These are phyloP conservation scores for Pachysandra terminalis DNA, from an alignment of 164 flowering plant genomes.

Conservation along the genomic window DNA sequence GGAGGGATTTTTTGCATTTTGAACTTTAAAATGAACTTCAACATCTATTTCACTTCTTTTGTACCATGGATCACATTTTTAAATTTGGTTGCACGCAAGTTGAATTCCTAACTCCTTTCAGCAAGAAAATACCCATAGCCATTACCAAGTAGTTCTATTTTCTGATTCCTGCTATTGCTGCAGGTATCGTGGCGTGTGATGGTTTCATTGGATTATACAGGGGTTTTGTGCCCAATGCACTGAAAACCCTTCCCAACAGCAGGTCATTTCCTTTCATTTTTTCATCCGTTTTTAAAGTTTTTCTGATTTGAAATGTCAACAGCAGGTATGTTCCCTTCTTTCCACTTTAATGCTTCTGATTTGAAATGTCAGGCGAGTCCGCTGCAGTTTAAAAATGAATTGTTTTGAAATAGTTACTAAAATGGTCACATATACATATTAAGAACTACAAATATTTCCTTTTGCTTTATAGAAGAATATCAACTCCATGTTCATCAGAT, in stretches of 20 bases:
- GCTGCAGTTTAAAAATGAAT: not conserved
- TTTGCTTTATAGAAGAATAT: too few relatives aligned
- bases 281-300: too few relatives aligned
- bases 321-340: too few relatives aligned
- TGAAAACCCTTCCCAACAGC: constrained; percentile 84
- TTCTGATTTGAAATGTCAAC: too few relatives aligned
- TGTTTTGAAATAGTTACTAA: not conserved
- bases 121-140: not conserved
- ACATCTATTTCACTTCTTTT: not conserved
- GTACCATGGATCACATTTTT: not conserved
- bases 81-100: too few relatives aligned
- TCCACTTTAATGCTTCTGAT: not conserved
- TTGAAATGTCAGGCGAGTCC: not conserved
- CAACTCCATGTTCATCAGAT: too few relatives aligned
- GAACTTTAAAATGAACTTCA: too few relatives aligned
- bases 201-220: constrained; percentile 76
- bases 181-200: constrained; percentile 80
- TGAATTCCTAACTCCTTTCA: not conserved
- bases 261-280: constrained; percentile 37
- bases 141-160: not conserved
- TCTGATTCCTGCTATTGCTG: constrained; percentile 9
- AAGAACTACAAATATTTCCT: too few relatives aligned
- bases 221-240: constrained; percentile 84
- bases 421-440: too few relatives aligned
- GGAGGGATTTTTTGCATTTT: not conserved